Conservation (phyloP, 1,284 basidiomycete genomes). For the Boletus subluridellus region DNA sequence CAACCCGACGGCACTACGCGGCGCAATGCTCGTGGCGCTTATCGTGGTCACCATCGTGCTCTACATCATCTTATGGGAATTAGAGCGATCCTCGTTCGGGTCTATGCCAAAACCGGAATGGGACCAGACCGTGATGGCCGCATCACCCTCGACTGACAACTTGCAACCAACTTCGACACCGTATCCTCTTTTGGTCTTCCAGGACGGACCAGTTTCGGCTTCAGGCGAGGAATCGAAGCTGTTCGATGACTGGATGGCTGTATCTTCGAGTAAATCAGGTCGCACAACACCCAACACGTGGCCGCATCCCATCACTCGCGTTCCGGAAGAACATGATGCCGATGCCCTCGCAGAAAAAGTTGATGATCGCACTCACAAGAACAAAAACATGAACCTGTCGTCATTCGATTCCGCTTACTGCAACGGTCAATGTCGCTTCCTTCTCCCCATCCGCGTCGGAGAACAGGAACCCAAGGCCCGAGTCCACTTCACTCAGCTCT, state of each 20-base stretch:
- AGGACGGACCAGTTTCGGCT: not conserved
- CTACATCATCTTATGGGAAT: too few relatives aligned
- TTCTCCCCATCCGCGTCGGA: too few relatives aligned
- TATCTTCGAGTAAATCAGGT: not conserved
- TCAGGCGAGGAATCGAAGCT: too few relatives aligned
- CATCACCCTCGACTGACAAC: not conserved
- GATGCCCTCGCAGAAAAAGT: not conserved
- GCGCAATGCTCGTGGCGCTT: too few relatives aligned
- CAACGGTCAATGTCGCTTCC: too few relatives aligned
- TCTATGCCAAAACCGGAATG: not conserved
- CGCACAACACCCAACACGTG: not conserved
- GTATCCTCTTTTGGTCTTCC: not conserved
- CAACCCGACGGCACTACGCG: too few relatives aligned
- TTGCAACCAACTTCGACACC: not conserved
- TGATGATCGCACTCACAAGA: not conserved
- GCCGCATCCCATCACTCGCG: slow-evolving; percentile 13
- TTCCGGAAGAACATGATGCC: slow-evolving; percentile 8
- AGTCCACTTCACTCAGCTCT: slow-evolving; percentile 45
- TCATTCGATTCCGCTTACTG: too few relatives aligned
- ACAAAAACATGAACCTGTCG: too few relatives aligned
- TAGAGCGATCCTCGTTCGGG: too few relatives aligned
- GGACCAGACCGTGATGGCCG: not conserved
- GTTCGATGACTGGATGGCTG: too few relatives aligned
- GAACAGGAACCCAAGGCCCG: slow-evolving; percentile 42
- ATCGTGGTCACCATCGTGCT: too few relatives aligned